phyloP scores from a whole-genome alignment of 257 asterid genomes.

The Solanum bulbocastanum region DNA sequence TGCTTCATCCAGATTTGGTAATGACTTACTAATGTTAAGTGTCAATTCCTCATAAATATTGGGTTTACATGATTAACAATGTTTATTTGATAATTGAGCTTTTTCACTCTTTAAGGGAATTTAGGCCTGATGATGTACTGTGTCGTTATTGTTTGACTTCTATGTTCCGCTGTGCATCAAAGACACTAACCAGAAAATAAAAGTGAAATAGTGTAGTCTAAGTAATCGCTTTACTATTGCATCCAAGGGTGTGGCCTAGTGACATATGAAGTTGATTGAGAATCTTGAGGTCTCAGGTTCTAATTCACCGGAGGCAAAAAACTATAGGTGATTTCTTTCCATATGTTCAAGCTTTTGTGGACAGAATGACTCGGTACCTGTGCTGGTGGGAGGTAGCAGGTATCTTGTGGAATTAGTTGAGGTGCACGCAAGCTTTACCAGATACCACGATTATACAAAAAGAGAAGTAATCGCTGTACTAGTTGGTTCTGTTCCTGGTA shows the following conservation, averaged over 20 bases:
- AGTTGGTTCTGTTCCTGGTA: background rate
- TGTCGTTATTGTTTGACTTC: background rate
- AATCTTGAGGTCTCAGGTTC: background rate
- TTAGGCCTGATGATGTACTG: background rate
- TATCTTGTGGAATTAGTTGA: background rate
- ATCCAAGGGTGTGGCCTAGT: background rate
- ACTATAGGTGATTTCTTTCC: background rate
- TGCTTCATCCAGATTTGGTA: background rate
- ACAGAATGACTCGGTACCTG: background rate
- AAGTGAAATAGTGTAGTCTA: background rate
- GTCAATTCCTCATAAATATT: background rate
- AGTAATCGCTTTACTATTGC: background rate
- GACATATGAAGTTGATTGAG: background rate
- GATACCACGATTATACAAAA: background rate
- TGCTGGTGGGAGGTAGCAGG: background rate
- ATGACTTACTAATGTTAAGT: background rate
- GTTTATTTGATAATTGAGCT: background rate
- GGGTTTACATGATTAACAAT: background rate
- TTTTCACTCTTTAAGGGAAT: background rate
- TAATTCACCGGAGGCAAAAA: background rate
- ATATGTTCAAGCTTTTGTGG: background rate
- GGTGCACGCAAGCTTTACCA: background rate
- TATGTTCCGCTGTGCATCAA: background rate
- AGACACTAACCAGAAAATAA: background rate
- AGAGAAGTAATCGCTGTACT: background rate